Evolutionary conservation across 805 yeast species (phyloP).

Genomic region (Saturnispora zaruensis): DNA sequence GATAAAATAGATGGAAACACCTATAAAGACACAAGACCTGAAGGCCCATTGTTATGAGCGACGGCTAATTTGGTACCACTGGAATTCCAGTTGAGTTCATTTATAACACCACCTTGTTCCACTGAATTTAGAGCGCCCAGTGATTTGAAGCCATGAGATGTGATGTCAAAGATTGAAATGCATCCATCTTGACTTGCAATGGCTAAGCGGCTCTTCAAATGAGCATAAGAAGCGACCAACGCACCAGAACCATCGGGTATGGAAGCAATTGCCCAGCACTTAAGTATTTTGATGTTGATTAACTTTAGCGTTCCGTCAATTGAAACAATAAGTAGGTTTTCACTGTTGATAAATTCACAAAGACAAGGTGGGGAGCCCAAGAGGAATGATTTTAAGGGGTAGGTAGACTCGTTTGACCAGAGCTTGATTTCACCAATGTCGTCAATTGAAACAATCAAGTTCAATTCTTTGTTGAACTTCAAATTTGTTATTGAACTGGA

Average conservation of each 20-base stretch:
- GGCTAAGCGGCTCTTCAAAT: neutral
- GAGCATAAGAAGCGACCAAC: neutral
- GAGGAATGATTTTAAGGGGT: neutral
- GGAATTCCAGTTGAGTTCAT: neutral
- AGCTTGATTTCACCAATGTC: neutral
- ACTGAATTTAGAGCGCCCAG: slow-evolving; percentile 3
- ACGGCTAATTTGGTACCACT: neutral
- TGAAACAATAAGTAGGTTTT: neutral
- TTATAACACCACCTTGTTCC: neutral
- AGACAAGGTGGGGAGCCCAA: neutral
- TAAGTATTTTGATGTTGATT: neutral
- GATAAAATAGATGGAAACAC: neutral
- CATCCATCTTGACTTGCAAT: slow-evolving; percentile 1
- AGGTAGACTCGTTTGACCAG: slow-evolving; percentile 1
- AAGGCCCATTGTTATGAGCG: neutral
- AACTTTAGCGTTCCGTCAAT: slow-evolving; percentile 5
- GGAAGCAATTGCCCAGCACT: neutral
- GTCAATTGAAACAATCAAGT: slow-evolving; percentile 4
- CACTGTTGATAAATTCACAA: neutral
- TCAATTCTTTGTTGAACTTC: neutral
- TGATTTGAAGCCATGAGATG: neutral
- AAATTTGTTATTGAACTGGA: neutral
- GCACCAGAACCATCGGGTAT: slow-evolving; percentile 7
- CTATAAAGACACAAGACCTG: neutral
- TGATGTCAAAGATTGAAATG: slow-evolving; percentile 1